phyloP scores from a whole-genome alignment of 2,329 filamentous ascomycete genomes.

The Beauveria rudraprayagi region DNA sequence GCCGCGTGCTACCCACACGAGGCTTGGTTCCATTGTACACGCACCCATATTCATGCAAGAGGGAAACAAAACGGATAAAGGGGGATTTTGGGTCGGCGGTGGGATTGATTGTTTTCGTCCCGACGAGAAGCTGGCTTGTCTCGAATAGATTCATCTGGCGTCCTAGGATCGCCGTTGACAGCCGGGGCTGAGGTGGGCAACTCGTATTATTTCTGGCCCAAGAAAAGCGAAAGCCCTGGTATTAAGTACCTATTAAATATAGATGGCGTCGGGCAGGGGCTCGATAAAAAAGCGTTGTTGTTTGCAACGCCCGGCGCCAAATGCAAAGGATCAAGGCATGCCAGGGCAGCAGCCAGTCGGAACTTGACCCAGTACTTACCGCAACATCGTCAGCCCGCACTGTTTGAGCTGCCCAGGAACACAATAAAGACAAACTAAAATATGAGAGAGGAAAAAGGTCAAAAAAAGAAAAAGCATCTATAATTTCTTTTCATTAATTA shows the following conservation, averaged over 20 bases:
- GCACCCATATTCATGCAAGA: too few species aligned
- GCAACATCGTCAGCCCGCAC: constrained; percentile 2
- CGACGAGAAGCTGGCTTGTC: neutral
- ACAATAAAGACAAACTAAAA: neutral
- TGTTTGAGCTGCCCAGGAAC: too few species aligned
- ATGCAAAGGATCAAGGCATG: neutral
- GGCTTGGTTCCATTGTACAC: too few species aligned
- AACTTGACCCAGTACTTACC: neutral
- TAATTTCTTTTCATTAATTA: neutral
- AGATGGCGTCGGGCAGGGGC: neutral
- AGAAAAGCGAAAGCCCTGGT: too few species aligned
- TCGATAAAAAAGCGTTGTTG: neutral
- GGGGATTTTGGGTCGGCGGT: too few species aligned
- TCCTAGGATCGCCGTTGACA: neutral
- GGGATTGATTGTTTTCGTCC: too few species aligned
- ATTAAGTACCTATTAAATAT: too few species aligned
- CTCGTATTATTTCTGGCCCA: neutral
- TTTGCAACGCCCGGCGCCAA: neutral
- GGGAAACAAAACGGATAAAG: too few species aligned
- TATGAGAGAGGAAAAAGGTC: neutral
- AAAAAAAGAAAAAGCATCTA: neutral
- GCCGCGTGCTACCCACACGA: too few species aligned
- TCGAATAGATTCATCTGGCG: neutral
- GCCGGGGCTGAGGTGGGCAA: neutral
- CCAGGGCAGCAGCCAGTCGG: neutral